phyloP scores from a whole-genome alignment of 176 grass and related monocot genomes.

The Avena eriantha region DNA sequence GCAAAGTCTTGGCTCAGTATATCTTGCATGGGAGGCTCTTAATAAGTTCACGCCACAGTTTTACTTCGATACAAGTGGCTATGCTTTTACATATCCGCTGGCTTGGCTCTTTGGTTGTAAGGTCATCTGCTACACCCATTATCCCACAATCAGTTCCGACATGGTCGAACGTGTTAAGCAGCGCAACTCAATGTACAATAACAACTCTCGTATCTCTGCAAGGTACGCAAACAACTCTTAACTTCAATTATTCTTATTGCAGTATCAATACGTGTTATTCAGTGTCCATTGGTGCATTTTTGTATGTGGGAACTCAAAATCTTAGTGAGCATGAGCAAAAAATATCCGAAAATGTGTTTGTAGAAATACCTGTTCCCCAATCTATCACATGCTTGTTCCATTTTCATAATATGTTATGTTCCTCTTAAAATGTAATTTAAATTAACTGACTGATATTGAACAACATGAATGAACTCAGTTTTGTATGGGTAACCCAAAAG shows the following conservation, averaged over 20 bases:
- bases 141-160: conserved; percentile 96
- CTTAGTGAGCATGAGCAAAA: not conserved
- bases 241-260: not conserved
- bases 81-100: conserved; percentile 96
- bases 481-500: not conserved
- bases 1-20: conserved; percentile 88
- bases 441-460: conserved; percentile 8
- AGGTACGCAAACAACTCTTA: conserved; percentile 53
- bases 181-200: conserved; percentile 87
- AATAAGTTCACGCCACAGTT: conserved; percentile 70
- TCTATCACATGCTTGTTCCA: not conserved
- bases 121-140: conserved; percentile 93
- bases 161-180: conserved; percentile 87
- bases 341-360: not conserved
- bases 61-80: conserved; percentile 94
- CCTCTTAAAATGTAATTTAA: conserved; percentile 4
- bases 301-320: conserved; percentile 24
- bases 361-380: conserved; percentile 8
- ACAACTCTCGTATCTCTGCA: conserved; percentile 71
- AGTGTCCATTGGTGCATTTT: not conserved
- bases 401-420: conserved; percentile 6
- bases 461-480: not conserved
- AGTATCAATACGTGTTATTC: not conserved
- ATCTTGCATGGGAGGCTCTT: conserved; percentile 93
- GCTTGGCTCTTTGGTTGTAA: conserved; percentile 83